Base-by-base conservation (phyloP, 495 filamentous ascomycete genomes). In the Hyaloscypha variabilis region DNA sequence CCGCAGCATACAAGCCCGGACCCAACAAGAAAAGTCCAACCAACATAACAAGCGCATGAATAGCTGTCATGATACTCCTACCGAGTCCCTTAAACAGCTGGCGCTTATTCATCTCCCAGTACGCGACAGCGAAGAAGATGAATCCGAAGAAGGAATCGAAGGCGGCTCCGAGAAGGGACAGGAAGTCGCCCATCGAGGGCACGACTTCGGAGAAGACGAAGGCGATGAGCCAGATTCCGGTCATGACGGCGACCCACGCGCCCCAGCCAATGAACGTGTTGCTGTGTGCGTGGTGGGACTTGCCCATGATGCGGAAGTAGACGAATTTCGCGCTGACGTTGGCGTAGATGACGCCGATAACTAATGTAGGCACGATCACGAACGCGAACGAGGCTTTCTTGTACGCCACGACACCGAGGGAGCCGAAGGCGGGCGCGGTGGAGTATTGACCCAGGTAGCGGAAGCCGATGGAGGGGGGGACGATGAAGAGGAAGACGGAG, bases 291-390 rank as follows among this genome's bases (percentile, higher is more conserved):
- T 79, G 77, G 30, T 69, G 64, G 24, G 72, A 75, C 72, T 63
- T 69, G 31, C 69, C 74, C 69, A 89, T 87, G 11, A 87, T 66
- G n/a, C 87, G 82, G 19, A 88, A 77, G 62, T 88, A 90, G 49
- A 91, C 75, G 67, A 87, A 88, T 68, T 90, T 90, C 3, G 72
- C 76, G 2, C 71, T 72, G 10, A 76, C 75, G 64, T 77, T 86
- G 24, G 85, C 87, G 67, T 90, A 87, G 68, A 92, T 85, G 6
- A 91, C 88, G 46, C 88, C 88, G 3, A 84, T 82, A 31, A 90
- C 80, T 50, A 90, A 77, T 64, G 91, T 86, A 19, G 90, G 91
- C 0, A 90, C 90, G 11, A 89, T 83, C 21, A 90, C 89, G 66
- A 93, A 81, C 1, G 89, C 89, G 70, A 89, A 93, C 3, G 89